Base-by-base conservation (phyloP, 768 basidiomycete species). In the Russula sp. region DNA sequence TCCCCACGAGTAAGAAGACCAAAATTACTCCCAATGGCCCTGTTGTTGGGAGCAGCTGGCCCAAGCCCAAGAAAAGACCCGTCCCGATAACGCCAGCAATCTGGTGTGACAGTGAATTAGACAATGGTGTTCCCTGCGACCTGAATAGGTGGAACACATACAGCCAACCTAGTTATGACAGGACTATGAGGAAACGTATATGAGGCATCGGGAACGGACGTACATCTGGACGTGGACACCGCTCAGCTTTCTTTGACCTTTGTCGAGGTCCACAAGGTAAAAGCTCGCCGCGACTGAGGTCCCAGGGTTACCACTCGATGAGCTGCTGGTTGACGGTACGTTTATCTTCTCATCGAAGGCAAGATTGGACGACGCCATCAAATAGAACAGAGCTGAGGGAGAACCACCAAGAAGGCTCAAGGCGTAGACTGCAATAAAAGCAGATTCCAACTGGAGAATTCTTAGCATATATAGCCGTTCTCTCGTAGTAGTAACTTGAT, bases 71-170 rank as follows among this genome's bases (percentile, higher is more conserved):
- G 62, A 75, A 75, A 20, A 75, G 70, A 13, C 74, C 74, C 0
- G 74, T 74, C 18, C 74, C 73, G 26, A 75, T 71, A 3, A 67
- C 69, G 26, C 74, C 73, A 16, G 72, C 73, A 62, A 75, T 68
- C 67, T 68, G 30, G 4, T 34, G 22, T 13, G n/a, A n/a, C n/a
- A n/a, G n/a, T n/a, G 42, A 20, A n/a, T 51, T 1, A 40, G 9
- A 22, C 11, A 11, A 56, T 11, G 42, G 30, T 14, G 46, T n/a
- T 32, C 42, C 24, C 40, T 13, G 42, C n/a, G 1, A 42, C 20
- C 14, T 14, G 26, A 11, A 53, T 5, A 30, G 10, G 57, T n/a
- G 30, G 22, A 34, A 30, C 14, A 61, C 64, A 42, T 62, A 68
- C 64, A 28, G 61, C 57, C 22, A 66, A 68, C 67, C 64, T 68